Base-by-base conservation (phyloP, 2,329 filamentous ascomycete genomes). In the Ceratocystiopsis sp. region DNA sequence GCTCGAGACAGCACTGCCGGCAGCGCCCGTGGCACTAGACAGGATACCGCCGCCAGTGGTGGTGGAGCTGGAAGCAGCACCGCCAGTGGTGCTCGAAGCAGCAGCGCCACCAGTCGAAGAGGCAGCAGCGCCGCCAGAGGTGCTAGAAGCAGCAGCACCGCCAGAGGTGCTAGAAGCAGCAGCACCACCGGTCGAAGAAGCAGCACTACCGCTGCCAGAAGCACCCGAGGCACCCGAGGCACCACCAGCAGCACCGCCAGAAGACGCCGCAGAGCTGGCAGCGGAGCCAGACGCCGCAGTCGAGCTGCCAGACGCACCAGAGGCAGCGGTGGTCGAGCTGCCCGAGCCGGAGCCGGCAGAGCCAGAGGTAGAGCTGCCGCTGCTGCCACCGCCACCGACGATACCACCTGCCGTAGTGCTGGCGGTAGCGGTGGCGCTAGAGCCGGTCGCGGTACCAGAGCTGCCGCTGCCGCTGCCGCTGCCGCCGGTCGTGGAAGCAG, bases 131-230 rank as follows among this genome's bases (percentile, higher is more conserved):
- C 35, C 33, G 25, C 32, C 40, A 8, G 45, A 41, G 29, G 48
- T 38, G 11, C 40, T 38, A 5, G 38, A 35, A 25, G 38, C 45
- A n/a, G 47, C 46, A 14, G 21, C n/a, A 43, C 34, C 25, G 29
- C 40, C 51, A 33, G 42, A 21, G 21, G 43, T 35, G 32, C 15
- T 40, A 4, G 37, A 19, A 2, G 41, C 46, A 45, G 9, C 17
- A 16, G 45, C 46, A 32, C 49, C 36, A 35, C 48, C 49, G n/a
- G 37, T 40, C 21, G 32, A 39, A 44, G 55, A 55, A 38, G 54
- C 51, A 33, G 54, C 54, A 40, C 42, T 36, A 7, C 35, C 33
- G 25, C 32, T 38, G 11, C 40, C 40, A 5, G 38, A 35, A 25
- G 38, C 45, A n/a, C 42, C 48, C 15, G 16, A 19, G n/a, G 19